Evolutionary conservation across 164 flowering plant species (phyloP), one percentile per base, ranked within the genome.

Genomic region (Protea cynaroides): DNA sequence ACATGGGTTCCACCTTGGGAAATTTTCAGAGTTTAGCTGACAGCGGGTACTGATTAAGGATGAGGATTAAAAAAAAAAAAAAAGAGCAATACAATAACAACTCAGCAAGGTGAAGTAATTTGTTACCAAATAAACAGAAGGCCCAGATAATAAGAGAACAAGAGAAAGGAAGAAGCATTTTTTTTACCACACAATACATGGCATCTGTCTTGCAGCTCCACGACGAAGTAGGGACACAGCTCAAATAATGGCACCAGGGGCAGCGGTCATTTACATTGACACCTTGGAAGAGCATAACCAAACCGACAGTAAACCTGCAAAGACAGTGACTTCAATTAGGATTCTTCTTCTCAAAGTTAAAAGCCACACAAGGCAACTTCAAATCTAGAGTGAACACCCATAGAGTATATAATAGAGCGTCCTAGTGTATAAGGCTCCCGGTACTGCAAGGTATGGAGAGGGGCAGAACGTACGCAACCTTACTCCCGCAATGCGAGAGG

Each of bases 161-260:
- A 54, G 37, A 43, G 46, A 68, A 17, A 19, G 25, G 43, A 18
- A 22, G 56, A 14, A 25, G 52, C 47, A 61, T 4, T n/a, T 51
- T 54, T 67, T 38, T 76, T 81, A 90, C 96, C 86, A 62, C 1
- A 74, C 98, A 90, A 59, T 61, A 79, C 18, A 78, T 72, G 49
- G 88, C 76, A 61, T 80, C 65, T 8, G 82, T 49, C 15, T 83
- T 83, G 86, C 98, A 90, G 78, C 83, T 85, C 95, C 97, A 87
- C 58, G 40, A 75, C 5, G 91, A 80, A 71, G 91, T 85, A 53
- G 97, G 96, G 34, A 86, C 75, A 58, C 98, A 89, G 61, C 87
- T 83, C 78, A 94, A 69, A 71, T 91, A 86, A 69, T 89, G 97
- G 77, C 97, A 94, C 98, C 98, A 91, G n/a, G 96, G 85, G 63